Percentiles rank a stretch among this genome's conserved stretches.
These are phyloP conservation scores for Claviceps monticola DNA, from an alignment of 2,329 filamentous ascomycete genomes.

Conservation along the genomic window DNA sequence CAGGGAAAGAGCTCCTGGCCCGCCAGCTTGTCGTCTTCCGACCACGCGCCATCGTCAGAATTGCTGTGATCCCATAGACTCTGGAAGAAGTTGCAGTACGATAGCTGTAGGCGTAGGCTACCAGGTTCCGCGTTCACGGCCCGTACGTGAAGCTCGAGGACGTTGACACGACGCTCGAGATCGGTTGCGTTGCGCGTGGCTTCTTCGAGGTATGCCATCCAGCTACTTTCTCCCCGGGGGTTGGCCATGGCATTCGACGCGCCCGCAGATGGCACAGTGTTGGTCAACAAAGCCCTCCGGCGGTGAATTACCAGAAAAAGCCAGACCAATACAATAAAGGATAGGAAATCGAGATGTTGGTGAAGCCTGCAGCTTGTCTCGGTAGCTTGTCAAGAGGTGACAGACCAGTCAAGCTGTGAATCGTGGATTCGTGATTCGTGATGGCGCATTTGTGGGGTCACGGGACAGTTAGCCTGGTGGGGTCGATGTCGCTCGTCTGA, in stretches of 20 bases:
- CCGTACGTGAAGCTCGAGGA: slow-evolving; percentile 59
- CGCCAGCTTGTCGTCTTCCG: slow-evolving; percentile 53
- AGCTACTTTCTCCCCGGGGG: slow-evolving; percentile 62
- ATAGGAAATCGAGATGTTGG: background rate
- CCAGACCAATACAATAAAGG: too few species aligned
- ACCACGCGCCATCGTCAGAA: slow-evolving; percentile 37
- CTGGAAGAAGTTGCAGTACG: slow-evolving; percentile 68
- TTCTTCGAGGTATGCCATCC: slow-evolving; percentile 66
- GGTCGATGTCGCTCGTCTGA: too few species aligned
- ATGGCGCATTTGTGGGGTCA: too few species aligned
- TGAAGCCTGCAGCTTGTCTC: background rate
- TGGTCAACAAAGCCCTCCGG: background rate
- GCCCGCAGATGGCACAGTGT: background rate
- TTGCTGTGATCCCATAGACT: slow-evolving; percentile 53
- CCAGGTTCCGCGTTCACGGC: slow-evolving; percentile 59
- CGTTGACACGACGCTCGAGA: slow-evolving; percentile 52
- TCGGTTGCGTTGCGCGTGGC: slow-evolving; percentile 45
- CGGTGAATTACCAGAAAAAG: background rate
- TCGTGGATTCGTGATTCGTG: too few species aligned
- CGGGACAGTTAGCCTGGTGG: too few species aligned
- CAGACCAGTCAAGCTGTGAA: background rate
- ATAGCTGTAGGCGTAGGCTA: slow-evolving; percentile 61
- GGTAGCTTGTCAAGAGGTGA: background rate
- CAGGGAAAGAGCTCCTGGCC: slow-evolving; percentile 61
- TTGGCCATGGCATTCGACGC: slow-evolving; percentile 27